Percentiles rank a stretch among this genome's conserved stretches.
phyloP scores from a whole-genome alignment of 495 filamentous ascomycete species.

The Usnea hakonensis region DNA sequence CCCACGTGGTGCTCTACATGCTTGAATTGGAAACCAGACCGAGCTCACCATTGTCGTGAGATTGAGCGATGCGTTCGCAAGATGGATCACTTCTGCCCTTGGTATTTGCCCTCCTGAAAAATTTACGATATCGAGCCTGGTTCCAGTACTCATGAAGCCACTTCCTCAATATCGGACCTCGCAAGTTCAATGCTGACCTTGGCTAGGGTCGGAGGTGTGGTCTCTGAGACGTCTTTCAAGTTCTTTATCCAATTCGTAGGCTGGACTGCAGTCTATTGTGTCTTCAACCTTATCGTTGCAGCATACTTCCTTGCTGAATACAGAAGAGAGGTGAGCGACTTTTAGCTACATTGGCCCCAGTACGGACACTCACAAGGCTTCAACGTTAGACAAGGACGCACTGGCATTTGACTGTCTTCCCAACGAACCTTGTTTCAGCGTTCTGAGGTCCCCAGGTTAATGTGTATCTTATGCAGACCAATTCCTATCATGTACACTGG shows the following conservation, averaged over 20 bases:
- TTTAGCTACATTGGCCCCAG: background rate
- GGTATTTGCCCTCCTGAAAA: conserved; percentile 39
- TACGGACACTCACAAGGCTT: background rate
- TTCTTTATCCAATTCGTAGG: conserved; percentile 81
- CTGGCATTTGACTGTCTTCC: background rate
- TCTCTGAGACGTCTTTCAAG: conserved; percentile 78
- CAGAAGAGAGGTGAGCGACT: conserved; percentile 17
- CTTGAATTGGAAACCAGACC: conserved; percentile 73
- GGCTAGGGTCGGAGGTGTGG: conserved; percentile 73
- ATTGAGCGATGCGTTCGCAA: conserved; percentile 71
- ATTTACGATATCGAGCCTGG: background rate
- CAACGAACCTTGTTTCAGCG: conserved; percentile 14
- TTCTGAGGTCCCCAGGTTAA: conserved; percentile 17
- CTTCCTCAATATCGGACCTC: too few relatives aligned
- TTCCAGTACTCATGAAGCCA: background rate
- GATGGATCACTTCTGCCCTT: conserved; percentile 95
- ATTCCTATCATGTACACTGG: conserved; percentile 42
- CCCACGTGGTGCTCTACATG: conserved; percentile 77
- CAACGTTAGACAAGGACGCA: background rate
- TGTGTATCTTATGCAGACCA: conserved; percentile 21
- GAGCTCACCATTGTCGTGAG: conserved; percentile 78
- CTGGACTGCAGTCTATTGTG: conserved; percentile 62
- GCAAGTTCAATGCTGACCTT: background rate
- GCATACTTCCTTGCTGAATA: conserved; percentile 48
- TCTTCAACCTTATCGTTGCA: conserved; percentile 52